Evolutionary conservation across 208 protist species (phyloP), one percentile per base, ranked within the genome.

Genomic region (Novymonas esmeraldas): DNA sequence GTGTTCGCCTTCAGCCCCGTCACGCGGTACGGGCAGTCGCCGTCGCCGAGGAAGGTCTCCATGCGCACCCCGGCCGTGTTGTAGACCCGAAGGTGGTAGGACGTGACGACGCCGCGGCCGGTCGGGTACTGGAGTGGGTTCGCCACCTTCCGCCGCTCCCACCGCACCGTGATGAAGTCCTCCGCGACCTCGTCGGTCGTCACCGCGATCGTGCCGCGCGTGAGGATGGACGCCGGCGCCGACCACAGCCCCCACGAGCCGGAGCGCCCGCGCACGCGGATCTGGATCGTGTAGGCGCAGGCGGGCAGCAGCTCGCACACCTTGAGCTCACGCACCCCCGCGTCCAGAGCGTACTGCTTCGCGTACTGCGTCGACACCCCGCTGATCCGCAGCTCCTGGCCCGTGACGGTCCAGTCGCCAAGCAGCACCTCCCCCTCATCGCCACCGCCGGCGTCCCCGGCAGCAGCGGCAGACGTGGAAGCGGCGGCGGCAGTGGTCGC

Each of bases 31-130:
- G 93, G 93, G 61, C 82, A 95, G 73, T 95, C 91, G 34, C 80
- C 84, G 71, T 97, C 93, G 39, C 79, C 79, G 31, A 97, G 84
- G 73, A 95, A 94, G 14, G 79, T 87, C 66, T 97, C 90, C 52
- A 81, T 85, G 68, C 85, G 81, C 54, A 95, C 76, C 39, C 84
- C 78, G 22, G 73, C 57, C 34, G 38, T 59, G 72, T 95, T 96
- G 76, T 92, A 92, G 42, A 97, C 89, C 42, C 93, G 93, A 54
- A 97, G 76, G 66, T 95, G 93, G 71, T 96, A 97, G 29, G 83
- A 85, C 38, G 89, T 96, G 22, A 95, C 87, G 51, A 92, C 75
- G 51, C 90, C 93, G 33, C 79, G 73, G 24, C 93, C 93, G 26
- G 87, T 94, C 18, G 87, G 81, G 73, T 95, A 96, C 49, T 88